Evolutionary conservation across 148 eudicot genomes (phyloP).

Genomic region (Agrostemma githago): DNA sequence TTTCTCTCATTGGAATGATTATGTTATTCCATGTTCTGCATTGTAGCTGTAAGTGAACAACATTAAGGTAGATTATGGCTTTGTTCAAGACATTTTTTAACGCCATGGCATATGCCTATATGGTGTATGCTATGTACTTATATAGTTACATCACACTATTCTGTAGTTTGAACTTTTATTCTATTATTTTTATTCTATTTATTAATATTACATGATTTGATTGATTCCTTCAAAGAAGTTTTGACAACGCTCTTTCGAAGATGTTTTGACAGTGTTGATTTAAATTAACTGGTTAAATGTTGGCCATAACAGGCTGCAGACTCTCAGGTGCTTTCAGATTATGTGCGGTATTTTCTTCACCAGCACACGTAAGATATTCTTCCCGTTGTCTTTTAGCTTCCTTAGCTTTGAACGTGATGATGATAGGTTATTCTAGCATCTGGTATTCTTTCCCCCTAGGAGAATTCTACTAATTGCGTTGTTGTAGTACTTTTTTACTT

Average conservation of each 20-base stretch:
- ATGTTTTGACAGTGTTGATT: neutral
- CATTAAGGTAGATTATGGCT: neutral
- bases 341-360: conserved; percentile 90
- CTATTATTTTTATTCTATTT: neutral
- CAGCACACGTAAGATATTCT: conserved; percentile 82
- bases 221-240: neutral
- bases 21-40: neutral
- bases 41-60: neutral
- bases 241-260: neutral
- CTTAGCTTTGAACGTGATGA: neutral
- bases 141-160: neutral
- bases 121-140: neutral
- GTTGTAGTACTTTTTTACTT: neutral
- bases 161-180: neutral
- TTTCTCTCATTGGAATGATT: neutral
- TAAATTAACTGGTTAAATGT: conserved; percentile 4
- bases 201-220: neutral
- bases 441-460: neutral
- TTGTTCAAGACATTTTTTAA: neutral
- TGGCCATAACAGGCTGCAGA: conserved; percentile 81
- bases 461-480: neutral
- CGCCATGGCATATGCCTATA: neutral
- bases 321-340: conserved; percentile 88
- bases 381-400: conserved; percentile 4
- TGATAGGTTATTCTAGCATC: neutral